These are phyloP conservation scores for Lophiostoma macrostomum DNA, from an alignment of 495 filamentous ascomycete genomes.

Conservation along the genomic window DNA sequence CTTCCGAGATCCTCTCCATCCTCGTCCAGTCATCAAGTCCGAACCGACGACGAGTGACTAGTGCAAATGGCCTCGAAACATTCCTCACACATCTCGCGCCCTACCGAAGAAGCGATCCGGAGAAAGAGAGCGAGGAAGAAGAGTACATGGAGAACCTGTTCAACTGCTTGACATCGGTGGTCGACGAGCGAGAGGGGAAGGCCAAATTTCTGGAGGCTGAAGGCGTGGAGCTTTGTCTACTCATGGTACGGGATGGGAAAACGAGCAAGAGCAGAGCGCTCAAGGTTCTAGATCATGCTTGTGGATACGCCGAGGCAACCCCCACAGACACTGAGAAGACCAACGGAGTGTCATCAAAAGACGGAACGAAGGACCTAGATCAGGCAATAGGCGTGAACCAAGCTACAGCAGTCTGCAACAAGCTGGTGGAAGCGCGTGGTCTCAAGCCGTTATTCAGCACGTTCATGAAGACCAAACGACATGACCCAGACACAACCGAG, in stretches of 20 bases:
- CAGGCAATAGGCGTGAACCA: conserved; percentile 9
- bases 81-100: conserved; percentile 79
- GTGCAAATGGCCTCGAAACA: conserved; percentile 69
- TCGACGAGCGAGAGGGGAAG: conserved; percentile 74
- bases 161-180: conserved; percentile 73
- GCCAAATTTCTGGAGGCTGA: conserved; percentile 82
- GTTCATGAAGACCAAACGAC: conserved; percentile 80
- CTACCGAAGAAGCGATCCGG: conserved; percentile 88
- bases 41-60: conserved; percentile 62
- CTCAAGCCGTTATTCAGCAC: conserved; percentile 79
- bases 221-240: conserved; percentile 83
- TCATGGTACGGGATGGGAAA: conserved; percentile 83
- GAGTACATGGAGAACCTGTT: conserved; percentile 95
- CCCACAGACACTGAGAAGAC: neutral
- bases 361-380: neutral
- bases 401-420: conserved; percentile 61
- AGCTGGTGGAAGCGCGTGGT: conserved; percentile 77
- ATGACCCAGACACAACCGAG: conserved; percentile 67
- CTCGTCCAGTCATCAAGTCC: conserved; percentile 65
- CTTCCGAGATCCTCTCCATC: conserved; percentile 88
- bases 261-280: conserved; percentile 75
- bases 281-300: conserved; percentile 78
- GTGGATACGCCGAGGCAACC: conserved; percentile 19
- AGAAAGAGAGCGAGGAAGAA: conserved; percentile 83
- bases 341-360: conserved; percentile 4